These are phyloP conservation scores for Licmophora abbreviata DNA, from an alignment of 108 stramenopile species.

Conservation along the genomic window DNA sequence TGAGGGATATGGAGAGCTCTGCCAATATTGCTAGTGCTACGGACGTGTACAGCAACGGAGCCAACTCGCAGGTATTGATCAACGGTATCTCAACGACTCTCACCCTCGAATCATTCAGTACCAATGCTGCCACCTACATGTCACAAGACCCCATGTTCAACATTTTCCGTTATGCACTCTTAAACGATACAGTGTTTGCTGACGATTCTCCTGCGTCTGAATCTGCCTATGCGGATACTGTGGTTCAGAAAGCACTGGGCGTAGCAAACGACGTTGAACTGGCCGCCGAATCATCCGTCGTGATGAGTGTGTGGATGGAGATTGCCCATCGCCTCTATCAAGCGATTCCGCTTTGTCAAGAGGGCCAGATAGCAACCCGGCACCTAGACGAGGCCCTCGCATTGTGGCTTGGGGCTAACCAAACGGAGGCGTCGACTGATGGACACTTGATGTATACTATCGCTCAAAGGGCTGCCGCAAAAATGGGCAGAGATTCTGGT, in stretches of 20 bases:
- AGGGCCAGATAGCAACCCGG: slow-evolving; percentile 1
- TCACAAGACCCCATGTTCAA: slow-evolving; percentile 58
- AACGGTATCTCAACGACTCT: slow-evolving; percentile 10
- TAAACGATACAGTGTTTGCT: slow-evolving; percentile 42
- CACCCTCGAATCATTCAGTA: slow-evolving; percentile 20
- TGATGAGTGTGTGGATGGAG: slow-evolving; percentile 58
- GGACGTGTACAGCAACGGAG: slow-evolving; percentile 37
- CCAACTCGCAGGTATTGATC: slow-evolving; percentile 17
- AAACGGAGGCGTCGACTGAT: slow-evolving; percentile 26
- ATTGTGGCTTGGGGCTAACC: slow-evolving; percentile 61
- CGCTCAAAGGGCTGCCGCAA: slow-evolving; percentile 34
- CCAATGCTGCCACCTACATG: slow-evolving; percentile 17
- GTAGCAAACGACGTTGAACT: slow-evolving; percentile 30
- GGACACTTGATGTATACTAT: slow-evolving; percentile 57
- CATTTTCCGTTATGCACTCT: slow-evolving; percentile 55
- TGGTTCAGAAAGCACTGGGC: slow-evolving; percentile 44
- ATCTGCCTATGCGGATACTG: slow-evolving; percentile 52
- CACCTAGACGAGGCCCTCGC: slow-evolving; percentile 65
- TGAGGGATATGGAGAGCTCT: slow-evolving; percentile 31
- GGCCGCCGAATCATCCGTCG: slow-evolving; percentile 64
- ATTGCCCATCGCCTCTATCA: slow-evolving; percentile 46
- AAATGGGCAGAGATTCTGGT: slow-evolving; percentile 29
- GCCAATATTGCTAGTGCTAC: slow-evolving; percentile 16
- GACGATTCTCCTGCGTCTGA: slow-evolving; percentile 22
- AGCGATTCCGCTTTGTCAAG: slow-evolving; percentile 31